Percentiles rank a stretch among this genome's conserved stretches.
These are phyloP conservation scores for Pyrus betulifolia DNA, from an alignment of 306 rosid genomes.

Conservation along the genomic window DNA sequence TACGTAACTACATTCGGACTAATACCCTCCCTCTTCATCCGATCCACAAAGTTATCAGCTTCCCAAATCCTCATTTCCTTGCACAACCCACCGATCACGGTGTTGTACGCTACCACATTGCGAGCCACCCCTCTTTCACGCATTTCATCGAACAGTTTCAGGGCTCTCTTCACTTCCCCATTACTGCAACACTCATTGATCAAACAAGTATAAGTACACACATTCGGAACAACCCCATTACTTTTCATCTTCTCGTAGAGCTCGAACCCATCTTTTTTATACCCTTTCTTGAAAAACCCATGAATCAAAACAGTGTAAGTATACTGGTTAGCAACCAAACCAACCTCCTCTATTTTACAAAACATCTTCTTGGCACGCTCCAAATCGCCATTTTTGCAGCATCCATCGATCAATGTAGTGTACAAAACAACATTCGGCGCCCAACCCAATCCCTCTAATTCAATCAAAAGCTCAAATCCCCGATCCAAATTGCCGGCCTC, in stretches of 20 bases:
- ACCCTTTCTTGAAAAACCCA: slow-evolving; percentile 67
- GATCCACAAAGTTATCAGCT: slow-evolving; percentile 45
- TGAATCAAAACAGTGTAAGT: slow-evolving; percentile 57
- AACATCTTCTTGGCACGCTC: slow-evolving; percentile 53
- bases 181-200: slow-evolving; percentile 43
- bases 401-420: slow-evolving; percentile 70
- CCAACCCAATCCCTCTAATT: slow-evolving; percentile 32
- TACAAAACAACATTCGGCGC: slow-evolving; percentile 61
- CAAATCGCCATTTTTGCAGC: slow-evolving; percentile 60
- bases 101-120: slow-evolving; percentile 51
- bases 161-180: slow-evolving; percentile 38
- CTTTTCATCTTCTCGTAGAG: slow-evolving; percentile 53
- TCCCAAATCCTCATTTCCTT: slow-evolving; percentile 29
- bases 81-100: slow-evolving; percentile 53
- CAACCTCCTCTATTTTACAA: slow-evolving; percentile 45
- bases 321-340: slow-evolving; percentile 53
- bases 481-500: slow-evolving; percentile 49
- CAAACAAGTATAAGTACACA: slow-evolving; percentile 49
- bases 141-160: slow-evolving; percentile 64
- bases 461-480: slow-evolving; percentile 51
- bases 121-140: slow-evolving; percentile 42
- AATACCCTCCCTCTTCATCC: slow-evolving; percentile 35
- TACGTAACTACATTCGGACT: slow-evolving; percentile 53
- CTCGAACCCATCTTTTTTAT: slow-evolving; percentile 58
- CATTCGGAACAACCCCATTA: slow-evolving; percentile 41